Evolutionary conservation across 257 asterid genomes (phyloP), one percentile per base, ranked within the genome.

Genomic region (Primulina huaijiensis): DNA sequence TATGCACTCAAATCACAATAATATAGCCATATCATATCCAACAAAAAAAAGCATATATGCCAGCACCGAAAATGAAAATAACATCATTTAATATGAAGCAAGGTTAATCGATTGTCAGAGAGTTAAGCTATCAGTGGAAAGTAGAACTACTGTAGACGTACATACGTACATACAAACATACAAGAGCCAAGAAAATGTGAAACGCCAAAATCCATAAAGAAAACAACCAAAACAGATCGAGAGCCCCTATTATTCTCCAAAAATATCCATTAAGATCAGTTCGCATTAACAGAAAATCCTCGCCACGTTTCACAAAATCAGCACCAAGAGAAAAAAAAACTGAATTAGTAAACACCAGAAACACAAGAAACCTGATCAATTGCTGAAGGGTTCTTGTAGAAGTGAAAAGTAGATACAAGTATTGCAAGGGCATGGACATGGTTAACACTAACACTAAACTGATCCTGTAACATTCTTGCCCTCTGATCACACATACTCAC

Each of bases 391-490:
- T 74, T 84, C 88, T 92, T 92, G 86, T 80, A 76, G 76, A 84
- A 90, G 65, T 88, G 96, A 69, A 92, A 92, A 75, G 97, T 92
- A 17, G 98, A 88, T 46, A 92, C 92, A 33, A 92, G 93, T 40
- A 92, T 83, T 4, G 98, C 98, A 52, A 92, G 91, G 62, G 98
- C 98, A 46, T 92, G 97, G 17, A 92, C 98, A 79, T 92, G 98
- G 70, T 92, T 92, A 43, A 92, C 96, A 60, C 96, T 92, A 71
- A 92, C 97, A 77, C 79, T 85, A 73, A 92, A 92, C 57, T 92
- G 98, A 80, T 92, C 98, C 76, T 92, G 98, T 21, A 92, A 77
- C 97, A 92, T 88, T 68, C 98, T 88, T 6, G 98, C 95, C 83
- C 98, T 90, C 74, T 92, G 89, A 71, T 92, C 96, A 77, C 98